A percentile compares a stretch with the other conserved stretches of the same genome.
These are phyloP conservation scores for Malassezia dermatis DNA, from an alignment of 1,284 basidiomycete genomes.

Conservation along the genomic window DNA sequence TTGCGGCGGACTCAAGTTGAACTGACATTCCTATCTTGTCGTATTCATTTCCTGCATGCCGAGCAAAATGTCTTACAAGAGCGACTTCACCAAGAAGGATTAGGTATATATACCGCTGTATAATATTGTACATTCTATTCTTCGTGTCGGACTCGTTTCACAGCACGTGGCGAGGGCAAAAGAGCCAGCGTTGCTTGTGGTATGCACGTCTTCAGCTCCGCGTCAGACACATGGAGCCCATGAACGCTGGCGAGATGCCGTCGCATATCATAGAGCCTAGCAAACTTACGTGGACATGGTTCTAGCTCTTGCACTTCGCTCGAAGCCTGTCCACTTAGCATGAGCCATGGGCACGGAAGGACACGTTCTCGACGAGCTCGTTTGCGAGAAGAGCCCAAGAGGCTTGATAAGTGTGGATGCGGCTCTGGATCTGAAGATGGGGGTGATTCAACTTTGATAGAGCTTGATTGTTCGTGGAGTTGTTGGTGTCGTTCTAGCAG, in stretches of 20 bases:
- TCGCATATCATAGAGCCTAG: conserved; percentile 14
- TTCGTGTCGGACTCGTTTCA: conserved; percentile 1
- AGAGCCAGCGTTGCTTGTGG: not conserved
- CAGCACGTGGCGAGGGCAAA: conserved; percentile 4
- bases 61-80: not conserved
- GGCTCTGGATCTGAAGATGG: not conserved
- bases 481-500: conserved; percentile 4
- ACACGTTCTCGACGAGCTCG: conserved; percentile 4
- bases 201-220: conserved; percentile 2
- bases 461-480: not conserved
- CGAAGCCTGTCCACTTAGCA: not conserved
- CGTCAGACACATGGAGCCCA: conserved; percentile 2
- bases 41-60: not conserved
- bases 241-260: conserved; percentile 15
- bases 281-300: conserved; percentile 3
- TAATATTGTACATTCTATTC: not conserved
- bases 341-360: conserved; percentile 1
- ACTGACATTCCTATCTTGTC: conserved; percentile 1
- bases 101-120: conserved; percentile 1
- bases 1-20: conserved; percentile 1
- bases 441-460: not conserved
- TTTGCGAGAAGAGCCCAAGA: not conserved
- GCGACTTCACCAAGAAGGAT: not conserved
- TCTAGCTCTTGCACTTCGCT: not conserved
- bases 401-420: not conserved